These are phyloP conservation scores for Aspergillus intermedius DNA, from an alignment of 2,329 filamentous ascomycete genomes.

Conservation along the genomic window DNA sequence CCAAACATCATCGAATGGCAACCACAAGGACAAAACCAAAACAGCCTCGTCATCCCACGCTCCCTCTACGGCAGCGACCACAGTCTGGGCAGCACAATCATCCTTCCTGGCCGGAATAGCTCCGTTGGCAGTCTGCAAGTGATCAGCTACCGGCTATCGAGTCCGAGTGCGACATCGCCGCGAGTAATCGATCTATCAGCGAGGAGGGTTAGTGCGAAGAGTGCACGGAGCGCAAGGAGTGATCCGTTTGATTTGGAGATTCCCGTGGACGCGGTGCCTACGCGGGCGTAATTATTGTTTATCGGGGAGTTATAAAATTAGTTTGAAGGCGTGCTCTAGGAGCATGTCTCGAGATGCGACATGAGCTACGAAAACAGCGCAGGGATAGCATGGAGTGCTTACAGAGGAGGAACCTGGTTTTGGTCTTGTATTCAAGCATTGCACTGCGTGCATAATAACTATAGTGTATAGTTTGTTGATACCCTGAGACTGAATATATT, in stretches of 20 bases:
- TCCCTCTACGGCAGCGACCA: constrained; percentile 13
- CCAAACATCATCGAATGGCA: not conserved
- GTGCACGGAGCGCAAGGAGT: constrained; percentile 19
- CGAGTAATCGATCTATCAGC: constrained; percentile 5
- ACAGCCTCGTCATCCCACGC: not conserved
- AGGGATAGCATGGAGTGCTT: too few species aligned
- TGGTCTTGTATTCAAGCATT: too few species aligned
- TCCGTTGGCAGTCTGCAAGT: constrained; percentile 10
- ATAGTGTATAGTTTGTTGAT: too few species aligned
- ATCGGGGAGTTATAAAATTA: too few species aligned
- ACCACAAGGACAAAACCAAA: not conserved
- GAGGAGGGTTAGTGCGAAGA: constrained; percentile 21
- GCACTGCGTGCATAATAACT: too few species aligned
- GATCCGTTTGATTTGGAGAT: constrained; percentile 32
- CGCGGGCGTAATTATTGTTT: not conserved
- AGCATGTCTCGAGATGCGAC: too few species aligned
- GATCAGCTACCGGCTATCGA: constrained; percentile 10
- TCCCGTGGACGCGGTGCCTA: constrained; percentile 26
- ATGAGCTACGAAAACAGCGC: too few species aligned
- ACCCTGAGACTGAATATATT: too few species aligned
- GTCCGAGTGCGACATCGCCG: not conserved
- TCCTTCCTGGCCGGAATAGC: constrained; percentile 22
- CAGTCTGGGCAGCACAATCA: constrained; percentile 23
- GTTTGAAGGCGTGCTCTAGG: too few species aligned
- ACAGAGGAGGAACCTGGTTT: too few species aligned